Conservation (phyloP, 352 stramenopile genomes). For the Globisporangium apiculatum region DNA sequence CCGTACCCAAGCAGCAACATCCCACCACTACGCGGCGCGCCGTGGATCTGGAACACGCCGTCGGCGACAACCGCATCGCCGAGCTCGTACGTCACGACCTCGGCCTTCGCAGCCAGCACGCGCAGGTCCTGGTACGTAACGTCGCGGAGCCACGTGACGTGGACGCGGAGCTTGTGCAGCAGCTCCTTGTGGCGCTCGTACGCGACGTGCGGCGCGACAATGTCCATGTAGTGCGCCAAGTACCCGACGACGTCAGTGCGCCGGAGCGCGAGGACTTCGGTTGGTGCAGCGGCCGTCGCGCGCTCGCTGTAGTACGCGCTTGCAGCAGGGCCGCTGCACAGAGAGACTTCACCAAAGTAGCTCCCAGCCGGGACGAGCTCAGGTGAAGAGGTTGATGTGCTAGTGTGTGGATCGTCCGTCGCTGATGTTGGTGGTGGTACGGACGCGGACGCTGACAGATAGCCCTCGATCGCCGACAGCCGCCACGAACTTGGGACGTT, state of each 20-base stretch:
- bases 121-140: conserved; percentile 55
- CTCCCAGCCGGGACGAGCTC: conserved; percentile 36
- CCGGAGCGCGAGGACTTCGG: conserved; percentile 41
- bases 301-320: conserved; percentile 44
- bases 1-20: conserved; percentile 27
- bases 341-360: conserved; percentile 57
- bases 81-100: conserved; percentile 28
- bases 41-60: conserved; percentile 19
- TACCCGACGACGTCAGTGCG: conserved; percentile 52
- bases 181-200: conserved; percentile 48
- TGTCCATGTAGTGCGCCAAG: conserved; percentile 59
- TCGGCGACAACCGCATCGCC: conserved; percentile 40
- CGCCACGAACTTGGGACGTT: conserved; percentile 6
- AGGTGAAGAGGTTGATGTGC: conserved; percentile 6
- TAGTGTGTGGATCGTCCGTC: not conserved
- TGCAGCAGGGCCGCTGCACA: conserved; percentile 11
- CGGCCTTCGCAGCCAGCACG: conserved; percentile 31
- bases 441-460: not conserved
- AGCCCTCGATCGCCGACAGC: conserved; percentile 11
- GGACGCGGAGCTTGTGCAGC: conserved; percentile 29
- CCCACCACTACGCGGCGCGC: conserved; percentile 18
- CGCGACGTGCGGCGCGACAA: conserved; percentile 46
- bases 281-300: conserved; percentile 25
- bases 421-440: not conserved
- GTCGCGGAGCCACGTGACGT: conserved; percentile 31